Conservation (phyloP, 257 asterid species). For the Misopates orontium region DNA sequence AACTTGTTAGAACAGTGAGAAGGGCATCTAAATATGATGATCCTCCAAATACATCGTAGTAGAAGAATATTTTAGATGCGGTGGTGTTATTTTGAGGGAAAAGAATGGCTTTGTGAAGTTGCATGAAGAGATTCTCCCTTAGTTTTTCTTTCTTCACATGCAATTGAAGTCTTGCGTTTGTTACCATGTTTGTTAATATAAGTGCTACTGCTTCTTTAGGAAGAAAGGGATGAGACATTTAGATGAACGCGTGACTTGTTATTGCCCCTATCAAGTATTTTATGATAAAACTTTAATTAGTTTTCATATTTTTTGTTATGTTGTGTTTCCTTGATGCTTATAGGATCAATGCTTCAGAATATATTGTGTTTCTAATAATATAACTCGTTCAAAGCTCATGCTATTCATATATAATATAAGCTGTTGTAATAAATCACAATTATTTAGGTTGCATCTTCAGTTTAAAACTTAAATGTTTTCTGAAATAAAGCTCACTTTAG, state of each 20-base stretch:
- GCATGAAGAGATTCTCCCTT: conserved; percentile 41
- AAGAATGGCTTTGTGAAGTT: conserved; percentile 45
- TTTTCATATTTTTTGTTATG: background rate
- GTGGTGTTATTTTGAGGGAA: conserved; percentile 30
- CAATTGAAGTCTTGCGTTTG: conserved; percentile 18
- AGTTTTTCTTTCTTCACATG: conserved; percentile 26
- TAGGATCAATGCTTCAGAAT: too few species aligned
- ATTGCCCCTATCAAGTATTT: background rate
- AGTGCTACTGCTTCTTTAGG: conserved; percentile 30
- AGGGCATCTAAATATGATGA: background rate
- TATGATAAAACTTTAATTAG: background rate
- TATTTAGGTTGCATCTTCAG: too few species aligned
- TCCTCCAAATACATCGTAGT: background rate
- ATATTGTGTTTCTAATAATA: too few species aligned
- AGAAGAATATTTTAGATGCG: background rate
- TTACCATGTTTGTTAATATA: too few species aligned
- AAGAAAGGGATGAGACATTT: conserved; percentile 36
- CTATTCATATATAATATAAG: too few species aligned
- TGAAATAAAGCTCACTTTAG: too few species aligned
- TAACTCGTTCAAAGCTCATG: too few species aligned
- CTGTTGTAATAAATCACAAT: too few species aligned
- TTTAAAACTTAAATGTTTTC: too few species aligned
- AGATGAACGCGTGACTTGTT: conserved; percentile 18
- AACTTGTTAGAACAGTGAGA: background rate
- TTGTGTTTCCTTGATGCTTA: too few species aligned